Evolutionary conservation across 345 rosid species (phyloP).

Genomic region (Microthlaspi erraticum): DNA sequence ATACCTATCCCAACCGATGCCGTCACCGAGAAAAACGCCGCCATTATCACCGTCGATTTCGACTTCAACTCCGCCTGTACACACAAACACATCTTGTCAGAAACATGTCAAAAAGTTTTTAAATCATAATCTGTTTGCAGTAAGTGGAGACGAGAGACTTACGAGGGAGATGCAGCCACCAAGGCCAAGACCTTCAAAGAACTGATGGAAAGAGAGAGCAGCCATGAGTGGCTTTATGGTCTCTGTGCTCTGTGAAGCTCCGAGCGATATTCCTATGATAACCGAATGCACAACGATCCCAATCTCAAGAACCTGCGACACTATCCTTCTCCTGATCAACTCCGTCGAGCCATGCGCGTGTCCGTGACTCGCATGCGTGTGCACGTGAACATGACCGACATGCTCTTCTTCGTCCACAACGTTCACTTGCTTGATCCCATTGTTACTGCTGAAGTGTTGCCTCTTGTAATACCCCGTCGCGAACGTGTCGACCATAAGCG

Average conservation of each 20-base stretch:
- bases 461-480: constrained; percentile 55
- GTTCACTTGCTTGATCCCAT: constrained; percentile 34
- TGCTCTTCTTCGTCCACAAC: constrained; percentile 52
- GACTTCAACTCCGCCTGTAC: constrained; percentile 61
- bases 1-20: constrained; percentile 68
- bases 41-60: constrained; percentile 59
- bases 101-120: background rate
- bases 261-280: constrained; percentile 70
- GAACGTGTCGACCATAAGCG: constrained; percentile 52
- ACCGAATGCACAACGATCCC: constrained; percentile 79
- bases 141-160: background rate
- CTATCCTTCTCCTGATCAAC: constrained; percentile 53
- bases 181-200: constrained; percentile 82
- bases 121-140: background rate
- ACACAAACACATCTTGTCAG: background rate
- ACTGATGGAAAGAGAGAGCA: constrained; percentile 78
- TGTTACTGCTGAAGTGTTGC: constrained; percentile 44
- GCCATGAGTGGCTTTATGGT: constrained; percentile 68
- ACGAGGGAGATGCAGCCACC: constrained; percentile 82
- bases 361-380: constrained; percentile 68
- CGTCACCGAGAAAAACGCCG: constrained; percentile 70
- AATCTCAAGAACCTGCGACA: constrained; percentile 69
- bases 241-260: constrained; percentile 56
- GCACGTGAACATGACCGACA: constrained; percentile 63
- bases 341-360: constrained; percentile 68